phyloP scores from a whole-genome alignment of 768 basidiomycete species.

The Sarcodon sp. region DNA sequence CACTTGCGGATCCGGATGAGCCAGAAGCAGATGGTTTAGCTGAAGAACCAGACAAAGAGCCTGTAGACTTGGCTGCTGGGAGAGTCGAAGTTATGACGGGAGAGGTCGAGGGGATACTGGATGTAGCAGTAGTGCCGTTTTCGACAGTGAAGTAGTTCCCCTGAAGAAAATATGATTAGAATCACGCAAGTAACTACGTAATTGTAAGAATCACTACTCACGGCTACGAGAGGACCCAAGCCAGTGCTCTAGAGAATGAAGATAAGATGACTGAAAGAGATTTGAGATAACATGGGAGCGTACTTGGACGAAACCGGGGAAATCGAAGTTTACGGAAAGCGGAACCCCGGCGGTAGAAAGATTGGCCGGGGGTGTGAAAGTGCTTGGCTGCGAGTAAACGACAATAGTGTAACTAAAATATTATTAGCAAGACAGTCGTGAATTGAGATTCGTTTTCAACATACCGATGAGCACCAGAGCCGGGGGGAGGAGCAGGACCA shows the following conservation, averaged over 20 bases:
- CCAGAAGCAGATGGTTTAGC: not conserved
- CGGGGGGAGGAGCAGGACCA: slow-evolving; percentile 55
- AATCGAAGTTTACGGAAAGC: slow-evolving; percentile 41
- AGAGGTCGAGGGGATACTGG: slow-evolving; percentile 42
- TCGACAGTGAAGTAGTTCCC: slow-evolving; percentile 66
- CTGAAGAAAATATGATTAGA: slow-evolving; percentile 16
- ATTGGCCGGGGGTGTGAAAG: slow-evolving; percentile 47
- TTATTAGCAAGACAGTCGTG: not conserved
- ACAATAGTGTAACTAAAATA: slow-evolving; percentile 50
- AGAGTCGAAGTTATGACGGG: slow-evolving; percentile 55
- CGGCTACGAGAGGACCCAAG: slow-evolving; percentile 50
- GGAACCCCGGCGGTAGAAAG: slow-evolving; percentile 31
- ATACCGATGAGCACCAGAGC: slow-evolving; percentile 66
- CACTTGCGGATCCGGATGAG: not conserved
- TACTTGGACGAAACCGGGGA: slow-evolving; percentile 45
- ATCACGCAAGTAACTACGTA: not conserved
- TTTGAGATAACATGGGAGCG: slow-evolving; percentile 5
- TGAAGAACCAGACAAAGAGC: not conserved
- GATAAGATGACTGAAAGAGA: not conserved
- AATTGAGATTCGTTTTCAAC: not conserved
- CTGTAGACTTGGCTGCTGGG: slow-evolving; percentile 9
- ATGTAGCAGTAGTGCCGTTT: slow-evolving; percentile 44
- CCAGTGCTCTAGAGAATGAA: slow-evolving; percentile 27
- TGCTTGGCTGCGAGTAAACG: slow-evolving; percentile 48
- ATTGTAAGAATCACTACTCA: slow-evolving; percentile 14